Evolutionary conservation across 805 yeast genomes (phyloP).

Genomic region (Candida pseudoglaebosa): DNA sequence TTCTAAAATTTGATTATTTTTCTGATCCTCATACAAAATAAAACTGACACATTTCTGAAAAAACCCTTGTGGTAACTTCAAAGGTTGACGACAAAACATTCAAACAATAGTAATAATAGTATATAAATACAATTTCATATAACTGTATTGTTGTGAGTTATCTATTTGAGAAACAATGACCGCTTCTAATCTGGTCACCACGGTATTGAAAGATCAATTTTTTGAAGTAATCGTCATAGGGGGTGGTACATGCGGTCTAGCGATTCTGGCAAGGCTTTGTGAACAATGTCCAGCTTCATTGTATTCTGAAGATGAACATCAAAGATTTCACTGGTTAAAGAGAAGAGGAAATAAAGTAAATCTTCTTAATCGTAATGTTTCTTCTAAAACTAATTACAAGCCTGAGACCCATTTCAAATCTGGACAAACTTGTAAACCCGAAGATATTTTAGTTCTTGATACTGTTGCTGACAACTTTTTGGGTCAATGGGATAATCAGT

Average conservation of each 20-base stretch:
- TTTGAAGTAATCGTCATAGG: conserved; percentile 40
- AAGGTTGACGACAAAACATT: no score
- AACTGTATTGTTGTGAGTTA: no score
- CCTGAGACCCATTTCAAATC: conserved; percentile 5
- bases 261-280: conserved; percentile 38
- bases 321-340: conserved; percentile 42
- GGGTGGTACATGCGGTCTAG: conserved; percentile 45
- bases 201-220: conserved; percentile 16
- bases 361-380: conserved; percentile 15
- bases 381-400: conserved; percentile 11
- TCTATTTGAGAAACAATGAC: no score
- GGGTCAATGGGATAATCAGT: conserved; percentile 44
- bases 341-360: conserved; percentile 28
- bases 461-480: conserved; percentile 27
- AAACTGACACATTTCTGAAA: neutral
- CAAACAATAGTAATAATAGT: no score
- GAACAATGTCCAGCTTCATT: conserved; percentile 41
- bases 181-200: neutral
- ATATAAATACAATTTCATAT: no score
- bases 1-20: neutral
- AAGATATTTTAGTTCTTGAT: conserved; percentile 36
- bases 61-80: conserved; percentile 1
- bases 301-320: conserved; percentile 45
- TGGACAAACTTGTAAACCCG: conserved; percentile 12
- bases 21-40: neutral